Base-by-base conservation (phyloP, 1,284 basidiomycete genomes). In the Cerrena zonata region DNA sequence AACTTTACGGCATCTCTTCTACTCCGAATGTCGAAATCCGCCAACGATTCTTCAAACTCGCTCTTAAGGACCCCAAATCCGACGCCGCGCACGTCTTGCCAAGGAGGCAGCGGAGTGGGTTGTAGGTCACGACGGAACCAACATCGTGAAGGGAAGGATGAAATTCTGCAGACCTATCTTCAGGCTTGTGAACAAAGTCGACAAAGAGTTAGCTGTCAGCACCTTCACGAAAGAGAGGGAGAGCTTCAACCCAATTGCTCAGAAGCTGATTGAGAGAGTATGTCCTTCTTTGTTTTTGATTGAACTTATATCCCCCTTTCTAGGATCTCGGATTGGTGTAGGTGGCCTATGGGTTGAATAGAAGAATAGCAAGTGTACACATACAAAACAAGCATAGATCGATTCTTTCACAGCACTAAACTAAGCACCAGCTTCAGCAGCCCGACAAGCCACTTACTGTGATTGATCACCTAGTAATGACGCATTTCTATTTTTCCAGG, bases 161-260 rank as follows among this genome's bases (percentile, higher is more conserved):
- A 91, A 91, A 65, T 90, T 90, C 70, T 90, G 86, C 64, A 68
- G 89, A 49, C 85, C 85, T 0, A 69, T 80, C 5, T 81, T 89
- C 61, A 67, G 77, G 38, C 76, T 70, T 0, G 75, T 82, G 18
- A 66, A 62, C 27, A 72, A 76, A 50, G 82, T 87, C 19, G 77
- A 92, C 64, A 66, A 70, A 15, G 69, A 71, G 19, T 67, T 93
- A 27, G 89, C 94, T 1, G 69, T 80, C 56, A 70, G 73, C 21
- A 72, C 69, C 26, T 92, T 85, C 63, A 60, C 61, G 41, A 70
- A 66, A 41, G 67, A 78, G 54, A 79, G 78, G 63, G 63, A 64
- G 10, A 72, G 73, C 22, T 92, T 90, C 73, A 88, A 91, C 67
- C 85, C 89, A 0, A 89, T 91, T 53, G 88, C 88, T 24, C 70